phyloP scores from a whole-genome alignment of 352 stramenopile genomes.

The Phytophthora pistaciae region DNA sequence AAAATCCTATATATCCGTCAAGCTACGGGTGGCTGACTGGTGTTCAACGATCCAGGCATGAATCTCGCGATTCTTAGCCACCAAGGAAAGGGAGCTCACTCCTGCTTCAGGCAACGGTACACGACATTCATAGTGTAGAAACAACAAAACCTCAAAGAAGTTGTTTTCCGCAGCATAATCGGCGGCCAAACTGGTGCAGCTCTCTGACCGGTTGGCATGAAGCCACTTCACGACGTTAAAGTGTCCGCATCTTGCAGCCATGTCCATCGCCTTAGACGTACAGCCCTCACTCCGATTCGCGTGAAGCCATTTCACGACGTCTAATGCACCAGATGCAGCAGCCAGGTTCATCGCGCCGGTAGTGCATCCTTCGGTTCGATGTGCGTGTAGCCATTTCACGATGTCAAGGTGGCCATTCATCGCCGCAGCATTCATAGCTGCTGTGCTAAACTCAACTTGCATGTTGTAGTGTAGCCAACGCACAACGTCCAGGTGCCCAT shows the following conservation, averaged over 20 bases:
- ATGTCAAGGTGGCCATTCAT: neutral
- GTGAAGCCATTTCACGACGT: slow-evolving; percentile 3
- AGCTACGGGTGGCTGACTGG: neutral
- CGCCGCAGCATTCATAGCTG: neutral
- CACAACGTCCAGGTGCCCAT: slow-evolving; percentile 1
- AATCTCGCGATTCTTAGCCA: neutral
- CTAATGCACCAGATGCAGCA: neutral
- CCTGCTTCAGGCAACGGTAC: neutral
- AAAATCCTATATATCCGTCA: neutral
- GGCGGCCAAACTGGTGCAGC: neutral
- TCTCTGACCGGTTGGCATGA: neutral
- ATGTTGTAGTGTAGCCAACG: slow-evolving; percentile 1
- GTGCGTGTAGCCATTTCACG: slow-evolving; percentile 4
- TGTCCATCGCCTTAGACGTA: neutral
- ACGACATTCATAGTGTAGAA: neutral
- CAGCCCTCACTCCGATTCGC: slow-evolving; percentile 2
- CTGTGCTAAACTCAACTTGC: neutral
- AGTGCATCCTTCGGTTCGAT: slow-evolving; percentile 5
- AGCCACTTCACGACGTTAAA: neutral
- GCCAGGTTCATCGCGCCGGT: neutral
- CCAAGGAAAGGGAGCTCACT: neutral
- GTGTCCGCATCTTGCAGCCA: neutral
- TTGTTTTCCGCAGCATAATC: neutral
- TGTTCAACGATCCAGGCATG: neutral
- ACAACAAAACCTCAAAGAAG: neutral